phyloP scores from a whole-genome alignment of 2,329 filamentous ascomycete species.

The Colletotrichum kahawae region DNA sequence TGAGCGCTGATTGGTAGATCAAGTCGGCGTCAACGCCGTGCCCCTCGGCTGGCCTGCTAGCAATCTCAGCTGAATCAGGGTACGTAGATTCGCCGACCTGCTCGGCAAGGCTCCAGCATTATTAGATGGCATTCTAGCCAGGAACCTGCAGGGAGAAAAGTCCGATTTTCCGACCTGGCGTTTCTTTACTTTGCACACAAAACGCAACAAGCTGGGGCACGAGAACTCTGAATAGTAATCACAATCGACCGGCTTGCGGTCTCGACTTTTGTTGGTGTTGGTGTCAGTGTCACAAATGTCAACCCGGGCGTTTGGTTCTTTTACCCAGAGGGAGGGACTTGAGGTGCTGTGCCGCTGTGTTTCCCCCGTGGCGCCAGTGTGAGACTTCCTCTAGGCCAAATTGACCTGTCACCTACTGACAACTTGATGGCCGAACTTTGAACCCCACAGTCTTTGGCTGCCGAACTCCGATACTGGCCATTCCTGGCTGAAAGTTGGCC shows the following conservation, averaged over 20 bases:
- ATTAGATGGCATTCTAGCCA: not conserved
- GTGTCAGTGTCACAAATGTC: not conserved
- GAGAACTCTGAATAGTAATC: not conserved
- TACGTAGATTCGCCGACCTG: not conserved
- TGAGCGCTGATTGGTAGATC: not conserved
- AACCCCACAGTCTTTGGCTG: slow-evolving; percentile 10
- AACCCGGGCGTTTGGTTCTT: not conserved
- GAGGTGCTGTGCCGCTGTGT: not conserved
- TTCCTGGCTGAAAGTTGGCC: not conserved
- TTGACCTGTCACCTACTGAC: not conserved
- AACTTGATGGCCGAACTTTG: not conserved
- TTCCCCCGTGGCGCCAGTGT: not conserved
- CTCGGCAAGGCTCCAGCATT: not conserved
- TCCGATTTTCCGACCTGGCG: not conserved
- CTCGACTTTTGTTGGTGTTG: not conserved
- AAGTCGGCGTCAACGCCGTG: not conserved
- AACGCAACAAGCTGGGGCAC: not conserved
- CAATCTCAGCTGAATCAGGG: slow-evolving; percentile 13
- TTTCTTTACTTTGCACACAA: not conserved
- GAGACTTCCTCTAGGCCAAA: not conserved
- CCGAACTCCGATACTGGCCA: slow-evolving; percentile 3
- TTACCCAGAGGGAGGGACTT: not conserved
- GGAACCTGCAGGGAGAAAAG: slow-evolving; percentile 1
- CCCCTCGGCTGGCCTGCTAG: slow-evolving; percentile 6
- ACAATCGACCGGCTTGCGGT: not conserved